Conservation (phyloP, 768 basidiomycete species). For the Serendipita sp. region DNA sequence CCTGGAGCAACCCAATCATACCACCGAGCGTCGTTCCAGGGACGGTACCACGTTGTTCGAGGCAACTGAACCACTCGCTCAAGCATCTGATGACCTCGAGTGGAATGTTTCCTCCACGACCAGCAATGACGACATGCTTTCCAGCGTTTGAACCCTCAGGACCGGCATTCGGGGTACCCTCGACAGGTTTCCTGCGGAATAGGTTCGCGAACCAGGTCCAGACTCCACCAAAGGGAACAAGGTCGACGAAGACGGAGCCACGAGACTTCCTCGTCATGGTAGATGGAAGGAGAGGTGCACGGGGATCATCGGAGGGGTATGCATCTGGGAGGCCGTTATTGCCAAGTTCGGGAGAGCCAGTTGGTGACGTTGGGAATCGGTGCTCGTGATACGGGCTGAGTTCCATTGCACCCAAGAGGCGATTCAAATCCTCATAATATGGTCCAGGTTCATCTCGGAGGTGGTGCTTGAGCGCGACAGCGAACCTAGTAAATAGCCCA, state of each 20-base stretch:
- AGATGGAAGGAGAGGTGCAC: constrained; percentile 21
- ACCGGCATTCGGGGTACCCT: neutral
- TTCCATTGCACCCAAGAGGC: constrained; percentile 21
- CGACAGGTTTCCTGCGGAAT: neutral
- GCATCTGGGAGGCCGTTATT: constrained; percentile 11
- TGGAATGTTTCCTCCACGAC: constrained; percentile 39
- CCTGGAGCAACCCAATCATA: constrained; percentile 5
- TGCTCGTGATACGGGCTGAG: constrained; percentile 14
- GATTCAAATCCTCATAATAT: constrained; percentile 26
- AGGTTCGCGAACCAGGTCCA: constrained; percentile 5
- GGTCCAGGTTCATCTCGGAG: constrained; percentile 45
- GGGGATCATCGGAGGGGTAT: constrained; percentile 23
- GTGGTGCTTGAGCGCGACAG: constrained; percentile 45
- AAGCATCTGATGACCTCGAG: constrained; percentile 37
- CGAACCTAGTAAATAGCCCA: constrained; percentile 24
- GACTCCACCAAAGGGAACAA: constrained; percentile 18
- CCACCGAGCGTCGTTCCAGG: constrained; percentile 25
- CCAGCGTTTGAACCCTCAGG: neutral
- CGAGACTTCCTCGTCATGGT: constrained; percentile 7
- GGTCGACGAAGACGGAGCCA: constrained; percentile 14
- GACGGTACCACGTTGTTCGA: constrained; percentile 43
- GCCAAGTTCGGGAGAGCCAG: neutral
- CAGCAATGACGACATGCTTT: constrained; percentile 20
- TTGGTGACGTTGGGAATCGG: constrained; percentile 1
- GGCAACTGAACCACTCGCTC: constrained; percentile 40